A percentile compares a stretch with the other conserved stretches of the same genome.
These are phyloP conservation scores for Limnanthes douglasii DNA, from an alignment of 345 rosid species.

Conservation along the genomic window DNA sequence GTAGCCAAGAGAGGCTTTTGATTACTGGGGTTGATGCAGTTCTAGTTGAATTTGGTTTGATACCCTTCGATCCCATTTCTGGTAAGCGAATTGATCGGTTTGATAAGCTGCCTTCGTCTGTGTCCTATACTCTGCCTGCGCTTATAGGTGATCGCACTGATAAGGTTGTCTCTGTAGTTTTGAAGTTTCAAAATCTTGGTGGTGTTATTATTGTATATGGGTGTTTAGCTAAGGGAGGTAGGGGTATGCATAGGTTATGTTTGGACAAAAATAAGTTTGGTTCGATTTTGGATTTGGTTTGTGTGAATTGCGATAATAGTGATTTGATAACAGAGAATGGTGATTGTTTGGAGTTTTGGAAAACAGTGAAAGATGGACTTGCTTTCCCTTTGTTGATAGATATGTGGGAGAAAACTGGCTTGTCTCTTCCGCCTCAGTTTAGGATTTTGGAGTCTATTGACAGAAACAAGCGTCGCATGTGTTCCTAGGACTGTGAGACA, in stretches of 20 bases:
- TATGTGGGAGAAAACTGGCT: constrained; percentile 24
- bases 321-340: not conserved
- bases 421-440: constrained; percentile 28
- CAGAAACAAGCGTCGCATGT: too few species aligned
- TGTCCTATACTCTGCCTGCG: too few species aligned
- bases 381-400: constrained; percentile 41
- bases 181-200: constrained; percentile 39
- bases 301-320: not conserved
- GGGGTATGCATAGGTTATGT: constrained; percentile 16
- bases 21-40: too few species aligned
- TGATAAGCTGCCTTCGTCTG: too few species aligned
- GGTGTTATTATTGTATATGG: constrained; percentile 39
- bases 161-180: constrained; percentile 13
- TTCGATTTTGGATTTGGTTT: constrained; percentile 14
- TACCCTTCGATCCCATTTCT: too few species aligned
- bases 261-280: constrained; percentile 26
- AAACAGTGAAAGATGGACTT: constrained; percentile 39
- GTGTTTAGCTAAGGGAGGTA: constrained; percentile 13
- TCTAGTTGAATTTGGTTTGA: too few species aligned
- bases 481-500: too few species aligned
- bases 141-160: constrained; percentile 16
- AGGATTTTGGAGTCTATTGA: too few species aligned
- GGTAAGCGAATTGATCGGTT: too few species aligned
- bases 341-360: constrained; percentile 38
- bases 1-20: too few species aligned